Conservation (phyloP, 805 yeast species). For the Priceomyces fermenticarens region DNA sequence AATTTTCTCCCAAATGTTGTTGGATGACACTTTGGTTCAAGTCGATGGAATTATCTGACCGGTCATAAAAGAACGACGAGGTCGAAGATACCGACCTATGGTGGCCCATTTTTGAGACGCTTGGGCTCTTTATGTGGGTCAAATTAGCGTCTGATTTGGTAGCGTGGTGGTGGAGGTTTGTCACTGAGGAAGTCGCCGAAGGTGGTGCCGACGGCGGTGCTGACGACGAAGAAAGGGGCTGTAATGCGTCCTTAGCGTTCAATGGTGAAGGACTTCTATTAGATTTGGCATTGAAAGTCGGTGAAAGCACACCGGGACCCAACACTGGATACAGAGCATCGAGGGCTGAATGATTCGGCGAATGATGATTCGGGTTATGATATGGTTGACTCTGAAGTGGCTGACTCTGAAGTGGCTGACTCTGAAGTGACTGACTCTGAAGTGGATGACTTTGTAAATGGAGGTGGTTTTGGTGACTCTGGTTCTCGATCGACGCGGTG, state of each 20-base stretch:
- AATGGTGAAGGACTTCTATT: conserved; percentile 23
- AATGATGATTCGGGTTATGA: background rate
- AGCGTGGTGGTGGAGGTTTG: conserved; percentile 19
- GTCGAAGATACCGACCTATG: conserved; percentile 35
- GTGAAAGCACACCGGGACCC: conserved; percentile 14
- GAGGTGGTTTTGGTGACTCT: too few species aligned
- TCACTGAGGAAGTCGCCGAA: conserved; percentile 34
- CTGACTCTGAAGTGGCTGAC: too few species aligned
- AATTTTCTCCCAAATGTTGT: conserved; percentile 51
- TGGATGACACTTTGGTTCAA: conserved; percentile 50
- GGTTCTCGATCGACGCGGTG: too few species aligned
- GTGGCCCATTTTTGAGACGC: conserved; percentile 20
- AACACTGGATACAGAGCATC: conserved; percentile 15
- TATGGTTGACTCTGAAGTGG: too few species aligned
- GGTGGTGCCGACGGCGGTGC: conserved; percentile 29
- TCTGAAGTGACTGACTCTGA: too few species aligned
- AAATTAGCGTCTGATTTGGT: conserved; percentile 26
- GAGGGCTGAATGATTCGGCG: background rate
- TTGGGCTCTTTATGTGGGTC: conserved; percentile 11
- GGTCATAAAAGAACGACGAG: conserved; percentile 35
- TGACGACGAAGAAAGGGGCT: conserved; percentile 11
- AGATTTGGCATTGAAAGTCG: conserved; percentile 1
- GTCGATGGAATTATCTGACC: conserved; percentile 40
- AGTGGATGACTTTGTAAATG: too few species aligned
- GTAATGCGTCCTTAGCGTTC: conserved; percentile 4